These are phyloP conservation scores for Sporothrix mexicana DNA, from an alignment of 2,329 filamentous ascomycete genomes.

Conservation along the genomic window DNA sequence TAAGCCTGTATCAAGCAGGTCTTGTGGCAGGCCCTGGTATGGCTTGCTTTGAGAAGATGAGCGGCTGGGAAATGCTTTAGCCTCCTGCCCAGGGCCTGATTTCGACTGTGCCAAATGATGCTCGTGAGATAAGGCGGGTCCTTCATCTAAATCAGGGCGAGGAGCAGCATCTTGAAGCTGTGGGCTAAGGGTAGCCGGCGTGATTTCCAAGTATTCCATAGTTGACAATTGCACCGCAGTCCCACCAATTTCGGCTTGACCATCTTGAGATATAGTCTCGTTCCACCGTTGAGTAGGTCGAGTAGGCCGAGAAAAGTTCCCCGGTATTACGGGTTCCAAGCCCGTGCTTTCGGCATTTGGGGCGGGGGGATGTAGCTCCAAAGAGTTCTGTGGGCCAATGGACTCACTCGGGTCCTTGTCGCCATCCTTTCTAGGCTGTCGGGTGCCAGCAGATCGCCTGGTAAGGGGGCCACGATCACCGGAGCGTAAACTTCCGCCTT, in stretches of 20 bases:
- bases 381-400: constrained; percentile 46
- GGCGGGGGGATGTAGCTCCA: constrained; percentile 54
- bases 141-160: background rate
- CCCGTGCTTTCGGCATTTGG: constrained; percentile 66
- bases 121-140: background rate
- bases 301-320: constrained; percentile 68
- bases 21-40: constrained; percentile 49
- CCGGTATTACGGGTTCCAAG: constrained; percentile 68
- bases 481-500: constrained; percentile 80
- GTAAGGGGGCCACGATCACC: constrained; percentile 77
- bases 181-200: too few species aligned
- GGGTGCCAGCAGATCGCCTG: constrained; percentile 68
- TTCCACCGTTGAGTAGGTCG: constrained; percentile 53
- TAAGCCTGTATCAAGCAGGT: constrained; percentile 34
- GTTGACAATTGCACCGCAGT: background rate
- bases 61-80: constrained; percentile 56
- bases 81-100: constrained; percentile 34
- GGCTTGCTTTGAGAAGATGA: constrained; percentile 60
- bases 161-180: background rate
- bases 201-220: too few species aligned
- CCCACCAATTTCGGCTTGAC: background rate
- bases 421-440: constrained; percentile 67
- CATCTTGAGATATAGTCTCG: constrained; percentile 50
- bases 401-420: constrained; percentile 54
- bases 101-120: background rate